Conservation (phyloP, 352 stramenopile species). For the Phytophthora sp. region DNA sequence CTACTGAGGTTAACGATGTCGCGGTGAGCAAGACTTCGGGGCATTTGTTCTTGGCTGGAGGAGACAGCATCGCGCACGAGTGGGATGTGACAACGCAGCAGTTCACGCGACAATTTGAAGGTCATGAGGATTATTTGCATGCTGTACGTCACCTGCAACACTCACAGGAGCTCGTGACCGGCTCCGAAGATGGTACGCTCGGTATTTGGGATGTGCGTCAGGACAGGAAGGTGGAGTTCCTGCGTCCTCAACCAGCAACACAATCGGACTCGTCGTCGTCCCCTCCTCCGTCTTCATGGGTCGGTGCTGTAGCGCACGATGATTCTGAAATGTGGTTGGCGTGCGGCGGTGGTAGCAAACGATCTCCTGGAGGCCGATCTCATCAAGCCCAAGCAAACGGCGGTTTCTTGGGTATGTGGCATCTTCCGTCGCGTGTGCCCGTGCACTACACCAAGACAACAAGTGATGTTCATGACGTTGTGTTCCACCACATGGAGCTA, state of each 20-base stretch:
- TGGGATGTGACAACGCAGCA: conserved; percentile 58
- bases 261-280: conserved; percentile 1
- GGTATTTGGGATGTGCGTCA: conserved; percentile 78
- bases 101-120: conserved; percentile 61
- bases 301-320: conserved; percentile 68
- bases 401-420: conserved; percentile 80
- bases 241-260: conserved; percentile 50
- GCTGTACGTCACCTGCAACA: conserved; percentile 66
- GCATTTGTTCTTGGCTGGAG: conserved; percentile 65
- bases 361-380: conserved; percentile 26
- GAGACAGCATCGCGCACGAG: conserved; percentile 67
- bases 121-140: conserved; percentile 73
- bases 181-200: conserved; percentile 74
- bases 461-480: conserved; percentile 71
- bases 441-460: conserved; percentile 68
- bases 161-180: conserved; percentile 74
- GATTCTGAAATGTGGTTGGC: conserved; percentile 78
- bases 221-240: conserved; percentile 52
- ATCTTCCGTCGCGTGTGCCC: conserved; percentile 73
- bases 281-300: conserved; percentile 52
- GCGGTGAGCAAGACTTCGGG: conserved; percentile 42
- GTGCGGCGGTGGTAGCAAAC: conserved; percentile 58
- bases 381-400: conserved; percentile 21
- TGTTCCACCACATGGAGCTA: conserved; percentile 75
- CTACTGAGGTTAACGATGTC: conserved; percentile 74